These are phyloP conservation scores for Fraxinus albicans DNA, from an alignment of 305 asterid species.

Conservation along the genomic window DNA sequence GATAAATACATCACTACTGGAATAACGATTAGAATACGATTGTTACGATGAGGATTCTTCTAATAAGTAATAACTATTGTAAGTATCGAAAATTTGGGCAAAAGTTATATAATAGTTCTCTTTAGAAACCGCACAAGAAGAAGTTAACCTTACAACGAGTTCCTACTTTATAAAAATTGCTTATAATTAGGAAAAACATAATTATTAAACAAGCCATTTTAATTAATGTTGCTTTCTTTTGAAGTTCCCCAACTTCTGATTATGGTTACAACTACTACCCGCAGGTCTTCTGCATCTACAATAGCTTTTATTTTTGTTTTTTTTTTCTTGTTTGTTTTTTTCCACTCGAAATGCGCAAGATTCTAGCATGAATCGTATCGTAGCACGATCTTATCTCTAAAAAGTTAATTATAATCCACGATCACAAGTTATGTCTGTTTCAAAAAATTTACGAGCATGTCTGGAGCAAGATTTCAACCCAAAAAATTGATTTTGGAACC, in stretches of 20 bases:
- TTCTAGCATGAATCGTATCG: neutral
- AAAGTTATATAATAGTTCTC: no score
- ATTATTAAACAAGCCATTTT: neutral
- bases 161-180: no score
- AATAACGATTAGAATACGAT: no score
- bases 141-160: no score
- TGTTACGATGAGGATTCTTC: no score
- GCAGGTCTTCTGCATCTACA: neutral
- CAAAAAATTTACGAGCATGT: neutral
- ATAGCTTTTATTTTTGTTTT: neutral
- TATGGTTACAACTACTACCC: neutral
- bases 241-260: neutral
- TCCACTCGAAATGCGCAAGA: neutral
- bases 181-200: neutral
- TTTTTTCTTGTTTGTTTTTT: neutral
- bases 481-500: no score
- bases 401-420: neutral
- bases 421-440: neutral
- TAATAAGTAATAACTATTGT: no score
- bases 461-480: no score
- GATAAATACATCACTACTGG: no score
- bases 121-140: no score
- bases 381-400: neutral
- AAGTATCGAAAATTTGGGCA: no score
- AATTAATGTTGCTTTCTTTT: neutral